Evolutionary conservation across 176 grass and related monocot genomes (phyloP), one percentile per base, ranked within the genome.

Genomic region (Juncus inflexus): DNA sequence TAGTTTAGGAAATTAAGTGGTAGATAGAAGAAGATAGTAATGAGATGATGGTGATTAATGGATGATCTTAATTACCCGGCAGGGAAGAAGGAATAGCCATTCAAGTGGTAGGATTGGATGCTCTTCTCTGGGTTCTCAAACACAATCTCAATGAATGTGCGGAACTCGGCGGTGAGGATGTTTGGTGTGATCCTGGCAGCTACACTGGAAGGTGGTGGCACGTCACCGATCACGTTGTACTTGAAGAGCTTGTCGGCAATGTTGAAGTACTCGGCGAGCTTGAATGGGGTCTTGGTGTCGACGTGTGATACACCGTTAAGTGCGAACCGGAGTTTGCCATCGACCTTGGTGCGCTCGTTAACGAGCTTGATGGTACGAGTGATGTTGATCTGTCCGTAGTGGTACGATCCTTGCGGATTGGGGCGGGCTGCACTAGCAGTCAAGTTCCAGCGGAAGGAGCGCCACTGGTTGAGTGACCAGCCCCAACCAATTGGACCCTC

Each of bases 371-470:
- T 97, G 74, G 92, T 97, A 62, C 92, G 87, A 7, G 92, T 86
- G 69, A 91, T 91, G 74, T 86, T 83, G 70, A 97, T 97, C 83
- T 82, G 81, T 1, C 92, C 92, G 77, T 97, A 97, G 82, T 97
- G 92, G 70, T 97, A 97, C 0, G 92, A 97, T 0, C 92, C 92
- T 86, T 97, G 92, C 19, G 92, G 92, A 70, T 97, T 97, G 63
- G 92, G 92, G 12, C 92, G 68, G 19, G 92, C 92, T 15, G 92
- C 92, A 63, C 92, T 97, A 7, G 92, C 87, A 38, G 87, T 97
- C 42, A 97, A 81, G 77, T 97, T 97, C 92, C 92, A 97, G 12
- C 84, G 75, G 80, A 97, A 91, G 3, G 92, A 86, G 35, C 87
- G 81, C 87, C 79, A 89, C 62, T 97, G 92, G 79, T 86, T 97